Percentiles rank a stretch among this genome's conserved stretches.
Evolutionary conservation across 805 yeast species (phyloP).

Genomic region (Saccharomycopsis guyanensis): DNA sequence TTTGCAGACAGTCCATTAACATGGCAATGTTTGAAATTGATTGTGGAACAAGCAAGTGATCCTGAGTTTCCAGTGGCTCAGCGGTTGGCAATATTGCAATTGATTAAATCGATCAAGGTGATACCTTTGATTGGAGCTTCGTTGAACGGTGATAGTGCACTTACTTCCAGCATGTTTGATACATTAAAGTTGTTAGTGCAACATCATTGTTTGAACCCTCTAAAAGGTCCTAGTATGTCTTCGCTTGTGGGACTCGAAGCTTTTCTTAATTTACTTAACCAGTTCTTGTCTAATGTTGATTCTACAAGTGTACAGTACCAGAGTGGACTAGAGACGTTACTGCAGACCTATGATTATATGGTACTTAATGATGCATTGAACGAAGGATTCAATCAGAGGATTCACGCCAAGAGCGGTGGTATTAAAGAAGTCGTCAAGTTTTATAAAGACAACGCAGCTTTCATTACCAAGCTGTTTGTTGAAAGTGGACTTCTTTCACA

Average conservation of each 20-base stretch:
- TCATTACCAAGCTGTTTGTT: conserved; percentile 5
- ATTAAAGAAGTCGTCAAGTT: conserved; percentile 19
- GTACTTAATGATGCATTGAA: conserved; percentile 1
- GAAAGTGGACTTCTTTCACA: conserved; percentile 6
- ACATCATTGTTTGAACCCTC: conserved; percentile 2
- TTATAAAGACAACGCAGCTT: conserved; percentile 16
- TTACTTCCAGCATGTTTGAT: background rate
- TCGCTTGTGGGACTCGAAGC: background rate
- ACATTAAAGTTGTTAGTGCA: background rate
- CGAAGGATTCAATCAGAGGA: conserved; percentile 6
- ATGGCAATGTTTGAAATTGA: conserved; percentile 5
- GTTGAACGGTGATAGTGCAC: background rate
- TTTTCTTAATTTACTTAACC: background rate
- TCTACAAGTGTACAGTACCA: background rate
- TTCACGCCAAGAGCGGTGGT: conserved; percentile 3
- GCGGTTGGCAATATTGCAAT: background rate
- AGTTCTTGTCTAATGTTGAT: background rate
- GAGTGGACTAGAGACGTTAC: background rate
- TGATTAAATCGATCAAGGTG: conserved; percentile 11
- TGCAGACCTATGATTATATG: conserved; percentile 8
- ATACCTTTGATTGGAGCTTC: conserved; percentile 4
- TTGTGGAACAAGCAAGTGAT: background rate
- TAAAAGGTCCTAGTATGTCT: conserved; percentile 4
- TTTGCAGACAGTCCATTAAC: conserved; percentile 7
- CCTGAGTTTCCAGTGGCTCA: background rate